These are phyloP conservation scores for Saturnispora diversa DNA, from an alignment of 805 yeast species.

Conservation along the genomic window DNA sequence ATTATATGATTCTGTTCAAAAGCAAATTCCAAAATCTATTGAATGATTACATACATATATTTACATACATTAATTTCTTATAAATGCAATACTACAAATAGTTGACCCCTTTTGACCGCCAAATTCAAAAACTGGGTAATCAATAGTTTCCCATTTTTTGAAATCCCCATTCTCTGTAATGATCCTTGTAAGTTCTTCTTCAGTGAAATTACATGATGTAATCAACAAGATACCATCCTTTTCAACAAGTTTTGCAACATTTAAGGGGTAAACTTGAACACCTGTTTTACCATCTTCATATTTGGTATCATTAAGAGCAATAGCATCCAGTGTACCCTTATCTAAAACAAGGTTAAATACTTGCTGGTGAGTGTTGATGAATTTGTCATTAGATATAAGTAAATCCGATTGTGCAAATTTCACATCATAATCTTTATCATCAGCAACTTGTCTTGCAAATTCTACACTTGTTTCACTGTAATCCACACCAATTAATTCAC, in stretches of 20 bases:
- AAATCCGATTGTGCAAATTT: constrained; percentile 66
- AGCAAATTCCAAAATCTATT: constrained; percentile 25
- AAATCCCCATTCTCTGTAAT: constrained; percentile 38
- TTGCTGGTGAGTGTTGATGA: constrained; percentile 24
- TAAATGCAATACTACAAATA: constrained; percentile 79
- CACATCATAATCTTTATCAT: constrained; percentile 31
- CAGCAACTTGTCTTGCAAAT: constrained; percentile 59
- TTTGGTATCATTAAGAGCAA: constrained; percentile 65
- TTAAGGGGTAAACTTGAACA: constrained; percentile 53
- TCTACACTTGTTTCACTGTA: constrained; percentile 74
- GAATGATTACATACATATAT: not conserved
- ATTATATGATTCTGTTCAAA: constrained; percentile 44
- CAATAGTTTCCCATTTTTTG: constrained; percentile 54
- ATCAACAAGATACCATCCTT: constrained; percentile 56
- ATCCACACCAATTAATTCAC: constrained; percentile 67
- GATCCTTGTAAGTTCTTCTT: constrained; percentile 55
- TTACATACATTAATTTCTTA: constrained; percentile 23
- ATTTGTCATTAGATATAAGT: constrained; percentile 34
- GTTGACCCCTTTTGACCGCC: constrained; percentile 88
- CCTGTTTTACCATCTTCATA: constrained; percentile 41
- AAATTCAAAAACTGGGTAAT: constrained; percentile 77
- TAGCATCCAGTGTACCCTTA: constrained; percentile 96
- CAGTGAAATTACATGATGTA: constrained; percentile 93
- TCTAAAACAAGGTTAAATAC: constrained; percentile 73
- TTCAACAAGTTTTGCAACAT: constrained; percentile 49